These are phyloP conservation scores for Fusarium penzigii DNA, from an alignment of 2,329 filamentous ascomycete species.

Conservation along the genomic window DNA sequence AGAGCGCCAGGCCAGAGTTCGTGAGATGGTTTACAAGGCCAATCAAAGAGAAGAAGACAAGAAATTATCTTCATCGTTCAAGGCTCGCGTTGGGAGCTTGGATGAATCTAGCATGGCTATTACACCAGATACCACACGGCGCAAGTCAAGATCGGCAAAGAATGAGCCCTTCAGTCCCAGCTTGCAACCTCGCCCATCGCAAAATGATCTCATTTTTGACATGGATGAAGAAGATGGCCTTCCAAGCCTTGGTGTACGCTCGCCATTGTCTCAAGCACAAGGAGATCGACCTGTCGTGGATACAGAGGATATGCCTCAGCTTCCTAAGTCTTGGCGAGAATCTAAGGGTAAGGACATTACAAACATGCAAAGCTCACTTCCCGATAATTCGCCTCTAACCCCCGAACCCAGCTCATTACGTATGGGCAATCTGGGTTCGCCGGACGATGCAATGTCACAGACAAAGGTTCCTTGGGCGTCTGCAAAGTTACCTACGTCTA, in stretches of 20 bases:
- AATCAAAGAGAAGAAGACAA: constrained; percentile 66
- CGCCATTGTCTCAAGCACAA: constrained; percentile 20
- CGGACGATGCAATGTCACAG: constrained; percentile 12
- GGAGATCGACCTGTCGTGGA: constrained; percentile 26
- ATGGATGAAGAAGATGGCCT: constrained; percentile 78
- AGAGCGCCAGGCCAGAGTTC: constrained; percentile 69
- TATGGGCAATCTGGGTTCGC: constrained; percentile 2
- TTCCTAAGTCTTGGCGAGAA: constrained; percentile 34
- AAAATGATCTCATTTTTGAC: constrained; percentile 82
- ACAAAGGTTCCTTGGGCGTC: constrained; percentile 51
- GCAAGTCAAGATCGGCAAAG: constrained; percentile 46
- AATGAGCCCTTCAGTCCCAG: constrained; percentile 66
- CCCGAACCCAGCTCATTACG: constrained; percentile 13
- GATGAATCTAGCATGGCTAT: constrained; percentile 57
- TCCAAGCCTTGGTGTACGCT: constrained; percentile 31
- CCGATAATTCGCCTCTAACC: constrained; percentile 22
- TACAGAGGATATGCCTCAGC: constrained; percentile 30
- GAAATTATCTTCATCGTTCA: constrained; percentile 61
- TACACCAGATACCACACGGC: constrained; percentile 46
- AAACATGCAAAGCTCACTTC: constrained; percentile 12
- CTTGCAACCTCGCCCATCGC: constrained; percentile 67
- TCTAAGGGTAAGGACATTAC: constrained; percentile 28
- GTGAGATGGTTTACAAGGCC: constrained; percentile 71
- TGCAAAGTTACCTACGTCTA: constrained; percentile 56
- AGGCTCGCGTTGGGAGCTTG: constrained; percentile 59